Evolutionary conservation across 1,139 yeast genomes (phyloP).

Genomic region (Yamadazyma taylorii): DNA sequence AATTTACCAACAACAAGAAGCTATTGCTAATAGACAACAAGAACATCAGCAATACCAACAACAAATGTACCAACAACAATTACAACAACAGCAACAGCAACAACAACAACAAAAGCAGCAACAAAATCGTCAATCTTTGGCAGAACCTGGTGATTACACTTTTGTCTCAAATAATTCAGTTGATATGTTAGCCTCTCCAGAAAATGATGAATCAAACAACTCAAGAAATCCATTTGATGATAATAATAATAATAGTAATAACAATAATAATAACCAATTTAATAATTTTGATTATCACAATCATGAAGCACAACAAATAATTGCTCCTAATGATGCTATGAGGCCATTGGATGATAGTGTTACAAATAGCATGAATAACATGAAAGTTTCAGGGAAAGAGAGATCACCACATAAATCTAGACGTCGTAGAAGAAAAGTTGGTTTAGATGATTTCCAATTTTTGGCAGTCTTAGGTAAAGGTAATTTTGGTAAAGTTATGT

Average conservation of each 20-base stretch:
- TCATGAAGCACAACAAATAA: conserved; percentile 13
- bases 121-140: conserved; percentile 3
- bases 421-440: conserved; percentile 66
- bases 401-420: conserved; percentile 26
- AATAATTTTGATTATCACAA: conserved; percentile 35
- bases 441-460: conserved; percentile 91
- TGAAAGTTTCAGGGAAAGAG: conserved; percentile 7
- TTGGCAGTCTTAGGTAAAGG: conserved; percentile 96
- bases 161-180: conserved; percentile 22
- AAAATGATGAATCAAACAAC: background rate
- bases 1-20: conserved; percentile 12
- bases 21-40: conserved; percentile 13
- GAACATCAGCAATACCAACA: conserved; percentile 15
- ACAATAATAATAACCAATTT: conserved; percentile 19
- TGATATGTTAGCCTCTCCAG: conserved; percentile 12
- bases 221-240: conserved; percentile 18
- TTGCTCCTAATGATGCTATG: conserved; percentile 9
- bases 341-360: conserved; percentile 7
- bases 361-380: conserved; percentile 3
- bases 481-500: conserved; percentile 96
- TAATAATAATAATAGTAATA: too few relatives aligned
- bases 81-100: conserved; percentile 9
- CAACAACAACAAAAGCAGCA: conserved; percentile 11
- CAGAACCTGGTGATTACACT: conserved; percentile 21
- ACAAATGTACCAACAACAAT: conserved; percentile 6